These are phyloP conservation scores for Sporopachydermia quercuum DNA, from an alignment of 805 yeast species.

Conservation along the genomic window DNA sequence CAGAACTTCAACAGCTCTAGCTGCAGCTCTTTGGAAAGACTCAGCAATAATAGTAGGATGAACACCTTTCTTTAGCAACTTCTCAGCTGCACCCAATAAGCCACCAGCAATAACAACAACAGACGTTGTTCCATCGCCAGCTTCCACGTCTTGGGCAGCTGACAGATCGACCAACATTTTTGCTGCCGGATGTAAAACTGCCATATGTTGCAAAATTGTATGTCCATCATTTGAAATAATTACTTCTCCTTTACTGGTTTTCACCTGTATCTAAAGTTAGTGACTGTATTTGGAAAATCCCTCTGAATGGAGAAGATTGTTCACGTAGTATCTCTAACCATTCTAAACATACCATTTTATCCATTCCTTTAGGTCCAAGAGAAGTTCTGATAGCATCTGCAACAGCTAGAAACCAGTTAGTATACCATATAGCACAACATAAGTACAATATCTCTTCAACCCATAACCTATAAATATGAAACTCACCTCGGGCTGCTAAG, in stretches of 20 bases:
- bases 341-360: constrained; percentile 67
- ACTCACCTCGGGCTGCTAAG: constrained; percentile 55
- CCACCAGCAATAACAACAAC: constrained; percentile 95
- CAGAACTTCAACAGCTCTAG: constrained; percentile 65
- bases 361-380: constrained; percentile 98
- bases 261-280: too few species aligned
- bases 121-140: constrained; percentile 99
- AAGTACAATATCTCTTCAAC: not conserved
- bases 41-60: constrained; percentile 95
- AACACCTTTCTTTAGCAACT: constrained; percentile 73
- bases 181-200: constrained; percentile 97
- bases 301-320: too few species aligned
- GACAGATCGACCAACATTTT: constrained; percentile 92
- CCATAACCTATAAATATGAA: not conserved
- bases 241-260: constrained; percentile 82
- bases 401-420: constrained; percentile 34
- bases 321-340: too few species aligned
- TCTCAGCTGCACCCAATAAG: constrained; percentile 86
- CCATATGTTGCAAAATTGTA: constrained; percentile 93
- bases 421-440: not conserved
- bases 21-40: constrained; percentile 79
- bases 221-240: constrained; percentile 97
- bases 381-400: constrained; percentile 93
- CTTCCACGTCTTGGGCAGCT: constrained; percentile 96
- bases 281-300: too few species aligned